Conservation (phyloP, 257 asterid species). For the Forsythia viridissima region DNA sequence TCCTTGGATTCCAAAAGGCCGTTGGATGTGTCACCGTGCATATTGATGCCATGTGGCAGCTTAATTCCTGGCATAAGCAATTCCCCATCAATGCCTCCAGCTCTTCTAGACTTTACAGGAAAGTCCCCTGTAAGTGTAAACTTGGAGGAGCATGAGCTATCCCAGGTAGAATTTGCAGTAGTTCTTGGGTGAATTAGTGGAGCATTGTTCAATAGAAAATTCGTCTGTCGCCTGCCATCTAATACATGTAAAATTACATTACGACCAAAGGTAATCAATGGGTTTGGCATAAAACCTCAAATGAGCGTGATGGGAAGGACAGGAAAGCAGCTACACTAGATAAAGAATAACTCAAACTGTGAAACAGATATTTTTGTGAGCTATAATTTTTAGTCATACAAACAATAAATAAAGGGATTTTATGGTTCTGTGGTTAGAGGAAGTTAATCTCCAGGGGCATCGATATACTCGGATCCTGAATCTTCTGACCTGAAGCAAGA, state of each 20-base stretch:
- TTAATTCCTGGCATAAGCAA: constrained; percentile 42
- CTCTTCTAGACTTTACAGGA: constrained; percentile 42
- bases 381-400: neutral
- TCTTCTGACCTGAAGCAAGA: constrained; percentile 2
- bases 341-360: neutral
- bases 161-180: constrained; percentile 49
- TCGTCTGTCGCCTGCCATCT: constrained; percentile 67
- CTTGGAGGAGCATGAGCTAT: constrained; percentile 48
- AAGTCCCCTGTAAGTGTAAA: constrained; percentile 62
- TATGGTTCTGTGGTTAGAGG: neutral
- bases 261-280: constrained; percentile 11
- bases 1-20: constrained; percentile 47
- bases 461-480: neutral
- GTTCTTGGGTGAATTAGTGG: constrained; percentile 36
- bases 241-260: constrained; percentile 18
- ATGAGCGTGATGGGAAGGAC: neutral
- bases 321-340: neutral
- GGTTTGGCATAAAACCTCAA: neutral
- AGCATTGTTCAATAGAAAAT: constrained; percentile 48
- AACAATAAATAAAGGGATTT: neutral
- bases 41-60: constrained; percentile 44
- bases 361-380: neutral
- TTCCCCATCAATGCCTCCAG: constrained; percentile 41
- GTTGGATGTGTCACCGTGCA: constrained; percentile 42
- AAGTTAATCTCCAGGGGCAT: neutral